Evolutionary conservation across 1,284 basidiomycete species (phyloP).

Genomic region (Ganoderma lingzhi): DNA sequence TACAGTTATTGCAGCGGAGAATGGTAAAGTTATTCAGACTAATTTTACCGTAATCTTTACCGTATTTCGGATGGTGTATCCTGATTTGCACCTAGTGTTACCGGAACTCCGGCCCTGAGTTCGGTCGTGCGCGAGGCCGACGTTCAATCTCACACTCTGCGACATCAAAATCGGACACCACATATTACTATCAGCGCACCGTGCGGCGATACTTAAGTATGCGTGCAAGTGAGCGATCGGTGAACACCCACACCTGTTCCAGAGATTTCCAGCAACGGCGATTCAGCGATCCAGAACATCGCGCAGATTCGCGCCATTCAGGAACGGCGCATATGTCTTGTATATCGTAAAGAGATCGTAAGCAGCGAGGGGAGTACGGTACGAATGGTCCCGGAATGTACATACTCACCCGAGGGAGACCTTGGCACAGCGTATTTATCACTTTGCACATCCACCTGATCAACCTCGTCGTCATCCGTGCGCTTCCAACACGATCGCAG

Average conservation of each 20-base stretch:
- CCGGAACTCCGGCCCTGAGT: background rate
- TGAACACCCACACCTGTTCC: background rate
- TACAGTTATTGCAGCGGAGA: too few relatives aligned
- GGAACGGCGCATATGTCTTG: background rate
- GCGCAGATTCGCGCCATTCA: background rate
- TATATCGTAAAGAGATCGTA: background rate
- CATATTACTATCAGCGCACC: background rate
- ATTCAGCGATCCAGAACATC: background rate
- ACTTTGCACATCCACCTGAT: background rate
- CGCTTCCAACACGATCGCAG: background rate
- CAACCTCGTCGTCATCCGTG: background rate
- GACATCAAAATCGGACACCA: slow-evolving; percentile 6
- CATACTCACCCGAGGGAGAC: background rate
- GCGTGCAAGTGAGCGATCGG: background rate
- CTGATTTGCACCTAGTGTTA: too few relatives aligned
- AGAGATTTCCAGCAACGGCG: background rate
- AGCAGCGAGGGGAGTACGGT: background rate
- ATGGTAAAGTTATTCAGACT: too few relatives aligned
- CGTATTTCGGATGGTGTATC: too few relatives aligned
- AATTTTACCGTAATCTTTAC: too few relatives aligned
- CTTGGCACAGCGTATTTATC: background rate
- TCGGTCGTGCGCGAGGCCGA: background rate
- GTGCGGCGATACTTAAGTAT: background rate
- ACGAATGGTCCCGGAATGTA: background rate
- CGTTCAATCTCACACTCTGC: background rate